Base-by-base conservation (phyloP, 2,329 filamentous ascomycete species). In the Paracorniculantispora psalliotae region DNA sequence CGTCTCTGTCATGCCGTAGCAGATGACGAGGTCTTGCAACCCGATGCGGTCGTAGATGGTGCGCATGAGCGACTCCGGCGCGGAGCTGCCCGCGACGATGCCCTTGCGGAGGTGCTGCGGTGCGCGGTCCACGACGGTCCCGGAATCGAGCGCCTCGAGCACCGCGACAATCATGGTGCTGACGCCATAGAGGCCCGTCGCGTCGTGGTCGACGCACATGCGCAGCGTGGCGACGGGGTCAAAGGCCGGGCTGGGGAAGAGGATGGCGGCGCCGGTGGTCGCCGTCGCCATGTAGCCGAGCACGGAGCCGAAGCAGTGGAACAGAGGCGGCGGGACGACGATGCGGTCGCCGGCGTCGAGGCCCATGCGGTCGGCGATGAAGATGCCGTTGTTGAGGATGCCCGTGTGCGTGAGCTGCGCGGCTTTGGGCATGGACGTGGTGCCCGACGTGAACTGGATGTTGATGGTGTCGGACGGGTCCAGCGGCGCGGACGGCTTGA, bases 371-470 rank as follows among this genome's bases (percentile, higher is more conserved):
- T 87, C 77, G 0, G 90, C 94, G 64, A 97, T 96, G 58, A 92
- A 84, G 28, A 82, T 80, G 33, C 92, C 94, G 69, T 97, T 97
- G 75, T 97, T 99, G 62, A 99, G 80, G 63, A 97, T 93, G n/a
- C 83, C 87, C 3, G 81, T 82, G 74, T 97, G 93, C 0, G 84
- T 87, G 33, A 99, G 81, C 77, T 92, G 96, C 1, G 93, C 93
- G 0, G 94, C 94, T 75, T 97, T 97, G 23, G 92, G 93, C 67
- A 83, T 80, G 0, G 90, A 90, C 0, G 94, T 97, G 0, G 94
- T 97, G n/a, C 93, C 94, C 0, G 89, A 93, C 0, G 94, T 99
- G 76, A 97, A 97, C 72, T 97, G 93, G 63, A 97, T 96, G 70
- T 97, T 97, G 64, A 96, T 87, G 2, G 89, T 85, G 53, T 97